These are phyloP conservation scores for Malassezia restricta DNA, from an alignment of 1,284 basidiomycete genomes.

Conservation along the genomic window DNA sequence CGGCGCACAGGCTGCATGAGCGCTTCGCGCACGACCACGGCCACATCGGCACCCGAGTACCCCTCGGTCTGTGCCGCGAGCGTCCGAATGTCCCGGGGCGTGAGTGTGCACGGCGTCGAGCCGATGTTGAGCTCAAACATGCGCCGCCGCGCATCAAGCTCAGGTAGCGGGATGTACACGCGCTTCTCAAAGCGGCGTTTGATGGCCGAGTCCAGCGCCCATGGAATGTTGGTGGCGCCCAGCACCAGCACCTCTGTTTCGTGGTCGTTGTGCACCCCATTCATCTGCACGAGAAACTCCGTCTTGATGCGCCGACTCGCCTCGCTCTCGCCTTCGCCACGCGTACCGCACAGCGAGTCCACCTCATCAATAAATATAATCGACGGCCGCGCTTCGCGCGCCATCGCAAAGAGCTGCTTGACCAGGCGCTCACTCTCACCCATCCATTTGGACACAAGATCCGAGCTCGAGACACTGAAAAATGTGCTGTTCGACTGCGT, in stretches of 20 bases:
- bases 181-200: constrained; percentile 97
- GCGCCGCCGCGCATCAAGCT: constrained; percentile 74
- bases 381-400: constrained; percentile 84
- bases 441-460: constrained; percentile 98
- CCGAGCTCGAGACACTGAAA: constrained; percentile 88
- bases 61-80: constrained; percentile 79
- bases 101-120: constrained; percentile 73
- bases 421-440: constrained; percentile 89
- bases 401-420: constrained; percentile 91
- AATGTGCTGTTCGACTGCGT: constrained; percentile 96
- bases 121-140: constrained; percentile 98
- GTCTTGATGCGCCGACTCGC: constrained; percentile 94
- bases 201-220: constrained; percentile 86
- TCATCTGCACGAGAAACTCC: constrained; percentile 92
- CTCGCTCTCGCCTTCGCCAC: constrained; percentile 91
- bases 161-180: constrained; percentile 94
- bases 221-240: constrained; percentile 89
- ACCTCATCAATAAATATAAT: constrained; percentile 99
- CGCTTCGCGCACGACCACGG: constrained; percentile 87
- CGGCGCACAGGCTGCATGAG: constrained; percentile 98
- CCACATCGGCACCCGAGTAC: constrained; percentile 90
- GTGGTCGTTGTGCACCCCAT: constrained; percentile 94
- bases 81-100: constrained; percentile 64
- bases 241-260: constrained; percentile 74
- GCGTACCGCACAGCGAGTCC: constrained; percentile 84